Conservation (phyloP, 345 rosid genomes). For the Noccaea bulbosa region DNA sequence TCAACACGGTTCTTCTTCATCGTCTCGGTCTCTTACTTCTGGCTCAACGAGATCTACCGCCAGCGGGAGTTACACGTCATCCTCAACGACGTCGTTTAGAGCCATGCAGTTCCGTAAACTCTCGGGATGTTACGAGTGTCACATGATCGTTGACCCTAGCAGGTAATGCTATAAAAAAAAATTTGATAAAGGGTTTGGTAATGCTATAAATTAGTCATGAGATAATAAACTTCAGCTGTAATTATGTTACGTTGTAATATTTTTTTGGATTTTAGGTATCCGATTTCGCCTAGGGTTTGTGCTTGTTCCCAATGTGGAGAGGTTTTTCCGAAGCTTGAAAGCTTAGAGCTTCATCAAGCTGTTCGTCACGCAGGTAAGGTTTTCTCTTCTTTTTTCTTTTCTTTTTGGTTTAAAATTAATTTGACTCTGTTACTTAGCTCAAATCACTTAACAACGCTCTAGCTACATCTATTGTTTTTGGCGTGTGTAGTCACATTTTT, state of each 20-base stretch:
- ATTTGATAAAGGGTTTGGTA: conserved; percentile 45
- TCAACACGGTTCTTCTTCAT: conserved; percentile 46
- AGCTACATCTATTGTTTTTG: neutral
- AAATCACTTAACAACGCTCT: neutral
- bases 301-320: conserved; percentile 92
- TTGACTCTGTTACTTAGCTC: conserved; percentile 17
- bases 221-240: neutral
- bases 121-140: conserved; percentile 97
- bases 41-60: conserved; percentile 62
- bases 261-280: conserved; percentile 53
- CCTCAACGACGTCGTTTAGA: conserved; percentile 58
- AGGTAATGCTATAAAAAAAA: conserved; percentile 48
- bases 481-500: conserved; percentile 8
- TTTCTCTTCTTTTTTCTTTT: neutral
- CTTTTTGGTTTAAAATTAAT: neutral
- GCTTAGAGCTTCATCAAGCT: conserved; percentile 95
- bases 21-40: conserved; percentile 53
- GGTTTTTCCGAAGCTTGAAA: conserved; percentile 88
- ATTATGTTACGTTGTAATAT: neutral
- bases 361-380: conserved; percentile 92
- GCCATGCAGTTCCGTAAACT: conserved; percentile 96
- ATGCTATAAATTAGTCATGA: neutral
- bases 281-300: conserved; percentile 68
- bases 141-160: conserved; percentile 91
- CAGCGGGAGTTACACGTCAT: conserved; percentile 46